Evolutionary conservation across 495 filamentous ascomycete genomes (phyloP), one percentile per base, ranked within the genome.

Genomic region (Trichoderma reesei): DNA sequence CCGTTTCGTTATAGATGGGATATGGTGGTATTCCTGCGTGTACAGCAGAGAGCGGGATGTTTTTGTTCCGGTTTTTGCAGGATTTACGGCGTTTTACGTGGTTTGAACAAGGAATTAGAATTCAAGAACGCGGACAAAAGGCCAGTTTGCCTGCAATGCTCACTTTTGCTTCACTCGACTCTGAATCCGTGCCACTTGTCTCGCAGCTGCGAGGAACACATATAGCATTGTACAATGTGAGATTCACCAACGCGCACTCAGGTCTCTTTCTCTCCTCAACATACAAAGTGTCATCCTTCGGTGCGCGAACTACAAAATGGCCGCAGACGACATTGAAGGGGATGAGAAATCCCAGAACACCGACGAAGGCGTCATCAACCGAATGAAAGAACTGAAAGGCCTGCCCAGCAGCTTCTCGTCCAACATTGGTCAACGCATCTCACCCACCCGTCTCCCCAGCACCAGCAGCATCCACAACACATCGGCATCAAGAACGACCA

Each of bases 291-390:
- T 26, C 26, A 26, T 1, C 26, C 26, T 46, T 39, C 11, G 2
- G 38, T 39, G 11, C 42, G 13, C 42, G 13, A 14, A 46, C 2
- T 56, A 56, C 51, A 11, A 56, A 8, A 56, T 56, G 51, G 26
- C 51, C 26, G 6, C 51, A 31, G 51, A 56, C 51, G 26, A 56
- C 20, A 33, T 16, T 14, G 9, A 46, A 5, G 42, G 5, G 5
- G n/a, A 46, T 16, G 10, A 18, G 13, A 46, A 13, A 56, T 14
- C 33, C 36, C 14, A 61, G 8, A 3, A 41, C 36, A 60, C 20
- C 9, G 34, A 61, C 13, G 59, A 41, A 61, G 48, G 41, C 26
- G 70, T 71, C 56, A 64, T 71, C 1, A 64, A 72, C 54, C 68
- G 71, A 31, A 65, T 63, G 39, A 70, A 68, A 31, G 66, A 66